These are phyloP conservation scores for Butyriboletus loyo DNA, from an alignment of 768 basidiomycete genomes.

Conservation along the genomic window DNA sequence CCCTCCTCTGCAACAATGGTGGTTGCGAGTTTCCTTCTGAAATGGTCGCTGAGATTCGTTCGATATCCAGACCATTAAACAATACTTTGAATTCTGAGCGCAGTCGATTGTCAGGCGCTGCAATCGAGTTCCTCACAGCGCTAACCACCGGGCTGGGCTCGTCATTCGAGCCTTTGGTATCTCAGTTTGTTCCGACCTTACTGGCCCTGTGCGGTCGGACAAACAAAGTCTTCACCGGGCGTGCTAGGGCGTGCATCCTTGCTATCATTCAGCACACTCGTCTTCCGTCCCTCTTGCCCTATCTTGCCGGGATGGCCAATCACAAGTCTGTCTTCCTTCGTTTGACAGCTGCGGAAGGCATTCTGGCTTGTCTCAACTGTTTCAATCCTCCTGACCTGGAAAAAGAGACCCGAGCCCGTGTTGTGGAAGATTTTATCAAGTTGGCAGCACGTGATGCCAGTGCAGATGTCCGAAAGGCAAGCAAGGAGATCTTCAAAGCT, in stretches of 20 bases:
- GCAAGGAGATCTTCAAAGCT: slow-evolving; percentile 69
- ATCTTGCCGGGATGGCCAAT: slow-evolving; percentile 52
- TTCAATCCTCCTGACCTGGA: slow-evolving; percentile 80
- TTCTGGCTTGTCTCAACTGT: slow-evolving; percentile 64
- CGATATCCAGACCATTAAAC: slow-evolving; percentile 50
- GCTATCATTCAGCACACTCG: slow-evolving; percentile 66
- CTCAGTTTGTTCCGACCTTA: slow-evolving; percentile 66
- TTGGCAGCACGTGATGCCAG: slow-evolving; percentile 67
- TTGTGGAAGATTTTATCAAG: slow-evolving; percentile 70
- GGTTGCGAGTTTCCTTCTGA: slow-evolving; percentile 51
- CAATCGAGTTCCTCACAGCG: slow-evolving; percentile 58
- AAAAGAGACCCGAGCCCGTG: slow-evolving; percentile 58
- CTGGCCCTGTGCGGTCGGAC: slow-evolving; percentile 66
- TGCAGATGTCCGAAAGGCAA: slow-evolving; percentile 68
- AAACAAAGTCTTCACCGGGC: slow-evolving; percentile 73
- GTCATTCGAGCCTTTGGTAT: slow-evolving; percentile 64
- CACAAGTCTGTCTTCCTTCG: slow-evolving; percentile 71
- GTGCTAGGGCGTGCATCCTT: slow-evolving; percentile 59
- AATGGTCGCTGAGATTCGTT: slow-evolving; percentile 49
- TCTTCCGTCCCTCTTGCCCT: slow-evolving; percentile 58
- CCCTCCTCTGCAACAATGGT: slow-evolving; percentile 48
- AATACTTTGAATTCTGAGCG: slow-evolving; percentile 70
- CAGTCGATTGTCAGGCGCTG: slow-evolving; percentile 63
- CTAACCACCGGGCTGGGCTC: slow-evolving; percentile 54
- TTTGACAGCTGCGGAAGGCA: slow-evolving; percentile 61